Evolutionary conservation across 208 protist genomes (phyloP).

Genomic region (Leishmania guyanensis): DNA sequence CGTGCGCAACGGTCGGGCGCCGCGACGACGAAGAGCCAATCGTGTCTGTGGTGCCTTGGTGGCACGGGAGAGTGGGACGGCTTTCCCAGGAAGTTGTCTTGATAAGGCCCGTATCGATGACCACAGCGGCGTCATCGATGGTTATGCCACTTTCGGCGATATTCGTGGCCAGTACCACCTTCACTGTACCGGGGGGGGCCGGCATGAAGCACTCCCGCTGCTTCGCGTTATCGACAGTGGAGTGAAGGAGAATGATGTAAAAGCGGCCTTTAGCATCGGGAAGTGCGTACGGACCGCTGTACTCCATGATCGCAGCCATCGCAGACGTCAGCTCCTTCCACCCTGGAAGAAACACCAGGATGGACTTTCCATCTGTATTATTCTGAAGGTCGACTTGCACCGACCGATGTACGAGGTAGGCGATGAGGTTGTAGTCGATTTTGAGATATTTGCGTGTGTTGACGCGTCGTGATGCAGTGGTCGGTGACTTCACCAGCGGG

Average conservation of each 20-base stretch:
- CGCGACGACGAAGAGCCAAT: not conserved
- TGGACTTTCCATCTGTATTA: conserved; percentile 80
- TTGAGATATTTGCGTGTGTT: conserved; percentile 35
- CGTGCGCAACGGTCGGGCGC: not conserved
- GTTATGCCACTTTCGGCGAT: conserved; percentile 98
- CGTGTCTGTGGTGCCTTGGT: not conserved
- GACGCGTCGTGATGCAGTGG: conserved; percentile 1
- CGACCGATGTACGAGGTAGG: conserved; percentile 63
- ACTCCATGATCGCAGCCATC: conserved; percentile 63
- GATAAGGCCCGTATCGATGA: conserved; percentile 95
- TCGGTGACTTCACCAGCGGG: not conserved
- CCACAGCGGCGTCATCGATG: conserved; percentile 94
- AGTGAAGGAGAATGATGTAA: conserved; percentile 90
- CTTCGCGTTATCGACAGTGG: conserved; percentile 71
- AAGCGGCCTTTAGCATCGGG: conserved; percentile 16
- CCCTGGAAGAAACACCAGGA: conserved; percentile 99
- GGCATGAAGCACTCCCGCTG: conserved; percentile 93
- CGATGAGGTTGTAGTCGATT: conserved; percentile 83
- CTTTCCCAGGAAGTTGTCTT: conserved; percentile 88
- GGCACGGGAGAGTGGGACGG: not conserved
- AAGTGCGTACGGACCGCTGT: conserved; percentile 9
- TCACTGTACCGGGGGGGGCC: conserved; percentile 72
- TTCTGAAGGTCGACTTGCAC: conserved; percentile 50
- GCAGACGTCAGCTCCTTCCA: conserved; percentile 96
- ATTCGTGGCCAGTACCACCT: conserved; percentile 97